Evolutionary conservation across 345 rosid genomes (phyloP).

Genomic region (Salix arbutifolia): DNA sequence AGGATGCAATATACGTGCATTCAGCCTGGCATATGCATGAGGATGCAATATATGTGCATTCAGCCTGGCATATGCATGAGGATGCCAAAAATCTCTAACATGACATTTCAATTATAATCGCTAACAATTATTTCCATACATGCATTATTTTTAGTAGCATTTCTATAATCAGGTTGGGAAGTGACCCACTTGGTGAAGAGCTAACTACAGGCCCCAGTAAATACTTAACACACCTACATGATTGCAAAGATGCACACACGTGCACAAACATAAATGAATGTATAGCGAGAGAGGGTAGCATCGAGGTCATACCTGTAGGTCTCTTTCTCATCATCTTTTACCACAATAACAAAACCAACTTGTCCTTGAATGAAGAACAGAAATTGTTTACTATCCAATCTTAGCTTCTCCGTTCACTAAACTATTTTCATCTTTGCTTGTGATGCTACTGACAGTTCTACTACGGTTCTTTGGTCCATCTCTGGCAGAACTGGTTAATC

Average conservation of each 20-base stretch:
- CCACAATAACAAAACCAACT: conserved; percentile 1
- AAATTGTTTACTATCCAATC: conserved; percentile 33
- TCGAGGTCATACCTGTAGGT: conserved; percentile 18
- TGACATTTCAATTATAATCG: not conserved
- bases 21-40: not conserved
- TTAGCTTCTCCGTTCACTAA: conserved; percentile 65
- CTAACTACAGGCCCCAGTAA: not conserved
- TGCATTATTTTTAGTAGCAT: not conserved
- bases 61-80: not conserved
- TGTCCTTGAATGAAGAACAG: conserved; percentile 6
- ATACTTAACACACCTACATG: not conserved
- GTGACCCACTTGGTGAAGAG: too few species aligned
- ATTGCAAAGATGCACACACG: not conserved
- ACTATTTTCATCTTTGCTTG: conserved; percentile 39
- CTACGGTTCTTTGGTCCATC: conserved; percentile 41
- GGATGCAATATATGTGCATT: not conserved
- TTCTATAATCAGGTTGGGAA: not conserved
- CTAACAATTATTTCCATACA: not conserved
- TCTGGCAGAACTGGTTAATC: conserved; percentile 38
- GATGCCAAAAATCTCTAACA: not conserved
- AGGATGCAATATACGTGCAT: not conserved
- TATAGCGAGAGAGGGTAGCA: too few species aligned
- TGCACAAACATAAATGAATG: too few species aligned
- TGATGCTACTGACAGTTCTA: conserved; percentile 28
- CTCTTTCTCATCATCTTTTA: conserved; percentile 17